Conservation (phyloP, 2,329 filamentous ascomycete species). For the Paraconiothyrium brasiliense region DNA sequence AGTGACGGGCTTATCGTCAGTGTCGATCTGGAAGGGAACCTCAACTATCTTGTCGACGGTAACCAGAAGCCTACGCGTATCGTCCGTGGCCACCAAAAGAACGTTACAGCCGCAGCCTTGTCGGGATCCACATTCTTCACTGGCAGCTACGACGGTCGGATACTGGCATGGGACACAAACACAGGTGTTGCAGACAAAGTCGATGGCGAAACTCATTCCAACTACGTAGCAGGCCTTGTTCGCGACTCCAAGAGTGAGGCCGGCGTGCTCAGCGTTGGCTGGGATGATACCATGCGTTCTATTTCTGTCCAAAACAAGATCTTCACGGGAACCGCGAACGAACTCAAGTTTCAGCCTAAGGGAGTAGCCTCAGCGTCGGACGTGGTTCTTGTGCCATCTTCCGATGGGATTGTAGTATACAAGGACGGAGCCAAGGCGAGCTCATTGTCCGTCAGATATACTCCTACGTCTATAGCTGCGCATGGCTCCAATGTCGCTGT, state of each 20-base stretch:
- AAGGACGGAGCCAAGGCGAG: constrained; percentile 68
- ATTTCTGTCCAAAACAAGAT: constrained; percentile 78
- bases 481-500: constrained; percentile 75
- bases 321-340: constrained; percentile 74
- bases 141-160: constrained; percentile 89
- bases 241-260: constrained; percentile 51
- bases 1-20: constrained; percentile 90
- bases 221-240: constrained; percentile 82
- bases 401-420: constrained; percentile 67
- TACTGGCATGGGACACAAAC: constrained; percentile 83
- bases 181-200: constrained; percentile 74
- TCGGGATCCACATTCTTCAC: constrained; percentile 77
- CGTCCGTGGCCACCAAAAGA: constrained; percentile 90
- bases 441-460: constrained; percentile 68
- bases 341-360: constrained; percentile 83
- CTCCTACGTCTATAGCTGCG: constrained; percentile 77
- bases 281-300: constrained; percentile 89
- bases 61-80: constrained; percentile 73
- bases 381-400: constrained; percentile 61
- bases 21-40: constrained; percentile 84
- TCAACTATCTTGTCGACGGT: constrained; percentile 85
- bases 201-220: constrained; percentile 83
- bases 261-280: constrained; percentile 83
- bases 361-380: constrained; percentile 69
- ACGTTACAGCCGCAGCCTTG: constrained; percentile 78